phyloP scores from a whole-genome alignment of 1,284 basidiomycete species.

The Mycosarcoma maydis region DNA sequence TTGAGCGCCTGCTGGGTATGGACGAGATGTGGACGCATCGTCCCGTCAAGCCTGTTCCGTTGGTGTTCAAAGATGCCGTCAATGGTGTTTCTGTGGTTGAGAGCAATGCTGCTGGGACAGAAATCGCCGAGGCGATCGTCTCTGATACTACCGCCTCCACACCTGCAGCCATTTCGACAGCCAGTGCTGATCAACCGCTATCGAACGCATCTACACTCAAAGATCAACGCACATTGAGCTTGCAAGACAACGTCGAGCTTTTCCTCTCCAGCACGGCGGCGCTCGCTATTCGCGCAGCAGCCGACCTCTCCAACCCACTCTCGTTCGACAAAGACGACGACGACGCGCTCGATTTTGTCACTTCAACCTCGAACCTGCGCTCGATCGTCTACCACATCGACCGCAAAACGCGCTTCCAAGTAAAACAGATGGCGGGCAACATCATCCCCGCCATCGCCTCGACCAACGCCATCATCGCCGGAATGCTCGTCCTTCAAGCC shows the following conservation, averaged over 20 bases:
- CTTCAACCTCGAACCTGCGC: slow-evolving; percentile 90
- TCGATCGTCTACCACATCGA: slow-evolving; percentile 86
- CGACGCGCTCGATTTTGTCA: slow-evolving; percentile 95
- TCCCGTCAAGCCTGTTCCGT: slow-evolving; percentile 78
- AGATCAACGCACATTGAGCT: slow-evolving; percentile 57
- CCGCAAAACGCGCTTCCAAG: slow-evolving; percentile 91
- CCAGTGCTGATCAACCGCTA: background rate
- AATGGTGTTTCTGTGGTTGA: slow-evolving; percentile 5
- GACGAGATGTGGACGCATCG: slow-evolving; percentile 97
- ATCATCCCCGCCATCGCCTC: slow-evolving; percentile 96
- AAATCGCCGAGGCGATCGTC: background rate
- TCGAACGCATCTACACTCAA: slow-evolving; percentile 28
- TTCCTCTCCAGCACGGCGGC: slow-evolving; percentile 75
- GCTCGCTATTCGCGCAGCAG: slow-evolving; percentile 78
- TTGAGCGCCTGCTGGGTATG: slow-evolving; percentile 89
- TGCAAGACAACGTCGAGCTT: slow-evolving; percentile 55
- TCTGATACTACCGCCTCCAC: background rate
- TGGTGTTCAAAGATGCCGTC: slow-evolving; percentile 80
- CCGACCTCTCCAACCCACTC: slow-evolving; percentile 76
- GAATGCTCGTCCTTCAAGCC: slow-evolving; percentile 90
- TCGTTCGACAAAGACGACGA: slow-evolving; percentile 98
- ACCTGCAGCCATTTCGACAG: background rate
- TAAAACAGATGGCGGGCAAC: slow-evolving; percentile 99
- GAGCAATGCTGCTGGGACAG: background rate
- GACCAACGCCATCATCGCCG: slow-evolving; percentile 96